phyloP scores from a whole-genome alignment of 306 rosid genomes.

The Cucumis cinereus region DNA sequence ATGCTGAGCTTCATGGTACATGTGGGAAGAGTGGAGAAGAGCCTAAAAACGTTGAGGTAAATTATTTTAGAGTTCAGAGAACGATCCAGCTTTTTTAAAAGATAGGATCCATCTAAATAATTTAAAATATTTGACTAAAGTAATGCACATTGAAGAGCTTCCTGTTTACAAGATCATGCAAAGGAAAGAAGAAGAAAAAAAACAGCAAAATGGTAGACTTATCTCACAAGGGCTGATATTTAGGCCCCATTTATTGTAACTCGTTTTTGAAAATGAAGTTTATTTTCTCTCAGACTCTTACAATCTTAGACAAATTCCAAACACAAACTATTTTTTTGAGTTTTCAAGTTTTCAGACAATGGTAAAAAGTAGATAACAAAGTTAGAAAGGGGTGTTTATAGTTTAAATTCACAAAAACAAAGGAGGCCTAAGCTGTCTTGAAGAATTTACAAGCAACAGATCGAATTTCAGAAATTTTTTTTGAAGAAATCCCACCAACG shows the following conservation, averaged over 20 bases:
- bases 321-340: too few relatives aligned
- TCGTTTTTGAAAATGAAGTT: too few relatives aligned
- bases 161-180: not conserved
- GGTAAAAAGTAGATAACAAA: too few relatives aligned
- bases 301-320: too few relatives aligned
- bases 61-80: not conserved
- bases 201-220: not conserved
- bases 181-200: not conserved
- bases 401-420: too few relatives aligned
- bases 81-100: not conserved
- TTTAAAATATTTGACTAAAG: not conserved
- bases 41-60: conserved; percentile 35
- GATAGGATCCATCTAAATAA: not conserved
- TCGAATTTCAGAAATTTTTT: not conserved
- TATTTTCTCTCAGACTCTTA: too few relatives aligned
- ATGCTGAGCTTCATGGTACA: conserved; percentile 93
- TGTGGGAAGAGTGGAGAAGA: conserved; percentile 83
- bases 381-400: too few relatives aligned
- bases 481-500: not conserved
- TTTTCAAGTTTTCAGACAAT: too few relatives aligned
- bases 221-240: not conserved
- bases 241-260: too few relatives aligned
- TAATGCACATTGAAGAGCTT: not conserved
- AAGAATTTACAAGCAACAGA: not conserved
- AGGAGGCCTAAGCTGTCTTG: not conserved